Percentiles rank a stretch among this genome's conserved stretches.
phyloP scores from a whole-genome alignment of 2,329 filamentous ascomycete species.

The Pseudocercospora eumusae region DNA sequence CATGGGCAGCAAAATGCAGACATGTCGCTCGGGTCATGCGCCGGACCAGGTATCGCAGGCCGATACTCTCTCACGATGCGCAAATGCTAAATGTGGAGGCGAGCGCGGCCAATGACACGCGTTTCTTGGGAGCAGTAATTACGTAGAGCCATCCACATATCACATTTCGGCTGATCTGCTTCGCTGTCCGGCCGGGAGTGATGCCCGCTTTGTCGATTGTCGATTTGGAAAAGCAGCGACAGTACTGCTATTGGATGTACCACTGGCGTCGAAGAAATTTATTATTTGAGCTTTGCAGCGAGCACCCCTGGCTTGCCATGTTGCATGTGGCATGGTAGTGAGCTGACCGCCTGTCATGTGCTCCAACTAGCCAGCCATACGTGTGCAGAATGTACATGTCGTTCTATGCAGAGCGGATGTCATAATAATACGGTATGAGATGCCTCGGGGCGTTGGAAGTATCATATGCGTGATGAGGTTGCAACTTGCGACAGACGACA shows the following conservation, averaged over 20 bases:
- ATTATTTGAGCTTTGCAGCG: slow-evolving; percentile 6
- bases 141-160: slow-evolving; percentile 17
- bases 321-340: no score
- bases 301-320: slow-evolving; percentile 16
- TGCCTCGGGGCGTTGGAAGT: not conserved
- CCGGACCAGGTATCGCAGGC: slow-evolving; percentile 16
- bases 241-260: slow-evolving; percentile 17
- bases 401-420: not conserved
- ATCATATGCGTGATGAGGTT: not conserved
- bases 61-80: slow-evolving; percentile 19
- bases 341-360: slow-evolving; percentile 27
- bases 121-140: slow-evolving; percentile 11
- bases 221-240: slow-evolving; percentile 5
- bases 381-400: not conserved
- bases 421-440: no score
- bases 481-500: no score
- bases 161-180: slow-evolving; percentile 21
- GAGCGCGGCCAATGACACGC: slow-evolving; percentile 14
- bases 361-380: slow-evolving; percentile 2
- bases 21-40: slow-evolving; percentile 20
- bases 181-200: slow-evolving; percentile 17
- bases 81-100: slow-evolving; percentile 20
- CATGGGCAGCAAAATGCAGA: slow-evolving; percentile 7
- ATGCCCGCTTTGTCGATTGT: slow-evolving; percentile 7
- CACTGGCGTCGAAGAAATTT: slow-evolving; percentile 13